These are phyloP conservation scores for Thielaviopsis populi DNA, from an alignment of 2,329 filamentous ascomycete species.

Conservation along the genomic window DNA sequence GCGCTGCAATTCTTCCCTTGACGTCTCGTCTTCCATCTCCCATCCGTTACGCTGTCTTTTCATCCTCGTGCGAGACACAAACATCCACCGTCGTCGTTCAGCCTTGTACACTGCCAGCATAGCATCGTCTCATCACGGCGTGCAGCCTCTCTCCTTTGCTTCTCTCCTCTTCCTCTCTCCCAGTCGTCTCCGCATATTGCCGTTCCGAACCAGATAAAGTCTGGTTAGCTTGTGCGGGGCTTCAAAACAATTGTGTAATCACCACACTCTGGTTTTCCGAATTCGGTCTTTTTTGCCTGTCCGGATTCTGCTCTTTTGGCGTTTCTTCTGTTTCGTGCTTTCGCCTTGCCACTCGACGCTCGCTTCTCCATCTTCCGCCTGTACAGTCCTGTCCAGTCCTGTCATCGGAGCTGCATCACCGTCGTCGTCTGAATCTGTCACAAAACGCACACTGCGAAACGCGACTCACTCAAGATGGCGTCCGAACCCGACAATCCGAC, in stretches of 20 bases:
- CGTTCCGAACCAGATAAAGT: background rate
- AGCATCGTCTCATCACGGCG: background rate
- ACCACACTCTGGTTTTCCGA: background rate
- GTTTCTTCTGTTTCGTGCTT: no score
- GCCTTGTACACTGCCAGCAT: background rate
- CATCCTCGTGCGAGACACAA: background rate
- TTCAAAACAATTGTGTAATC: background rate
- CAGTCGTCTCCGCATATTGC: background rate
- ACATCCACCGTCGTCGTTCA: background rate
- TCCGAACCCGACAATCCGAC: constrained; percentile 4
- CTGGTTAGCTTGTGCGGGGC: background rate
- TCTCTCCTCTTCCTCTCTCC: background rate
- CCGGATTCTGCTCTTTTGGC: no score
- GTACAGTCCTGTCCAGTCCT: no score
- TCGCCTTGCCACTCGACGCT: background rate
- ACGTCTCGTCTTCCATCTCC: background rate
- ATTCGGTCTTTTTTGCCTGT: background rate
- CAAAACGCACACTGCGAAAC: background rate
- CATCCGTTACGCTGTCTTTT: background rate
- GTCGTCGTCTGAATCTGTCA: background rate
- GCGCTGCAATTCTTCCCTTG: background rate
- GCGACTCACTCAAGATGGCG: constrained; percentile 1
- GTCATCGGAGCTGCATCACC: no score
- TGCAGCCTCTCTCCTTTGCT: background rate
- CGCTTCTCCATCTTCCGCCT: background rate